Evolutionary conservation across 805 yeast species (phyloP), one percentile per base, ranked within the genome.

Genomic region (Yamadazyma sp.): DNA sequence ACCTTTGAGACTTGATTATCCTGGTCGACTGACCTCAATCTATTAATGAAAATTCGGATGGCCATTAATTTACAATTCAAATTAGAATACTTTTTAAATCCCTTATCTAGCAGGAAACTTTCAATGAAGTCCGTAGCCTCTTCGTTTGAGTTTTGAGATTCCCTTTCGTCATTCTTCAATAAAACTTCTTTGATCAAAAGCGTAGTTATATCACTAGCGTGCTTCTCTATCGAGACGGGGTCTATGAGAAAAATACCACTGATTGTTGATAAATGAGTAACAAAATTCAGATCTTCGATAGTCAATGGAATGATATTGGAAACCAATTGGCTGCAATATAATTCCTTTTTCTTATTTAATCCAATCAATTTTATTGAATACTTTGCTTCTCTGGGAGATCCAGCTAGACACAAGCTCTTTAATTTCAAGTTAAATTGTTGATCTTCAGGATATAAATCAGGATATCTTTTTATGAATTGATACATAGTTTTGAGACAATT

Each of bases 161-260:
- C 23, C 14, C 43, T 45, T 10, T 60, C 58, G 4, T 47, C 40
- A 1, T 67, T 67, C 17, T 69, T 58, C 19, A 84, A 58, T 12
- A 87, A 63, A 2, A 86, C 65, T 10, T 80, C 74, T 36, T 79
- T 78, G 7, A 85, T 77, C 27, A 87, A 54, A 17, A 71, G 61
- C 4, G 77, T 55, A 1, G 85, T 80, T 15, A 86, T 60, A 2
- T 76, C 82, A 18, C 75, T 71, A 1, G 82, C 71, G 21, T 71
- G 63, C 1, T 67, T 69, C 33, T 77, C 80, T 3, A 80, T 53
- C 1, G 75, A 43, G 0, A 60, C 50, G 1, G 82, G 78, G 29
- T 69, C 70, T 5, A 66, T 55, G 5, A 65, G 46, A 47, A 76
- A 76, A 5, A 84, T 44, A 52, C 82, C 86, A 0, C 85, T 70